These are phyloP conservation scores for Ophiostoma tasmaniense DNA, from an alignment of 2,329 filamentous ascomycete genomes.

Conservation along the genomic window DNA sequence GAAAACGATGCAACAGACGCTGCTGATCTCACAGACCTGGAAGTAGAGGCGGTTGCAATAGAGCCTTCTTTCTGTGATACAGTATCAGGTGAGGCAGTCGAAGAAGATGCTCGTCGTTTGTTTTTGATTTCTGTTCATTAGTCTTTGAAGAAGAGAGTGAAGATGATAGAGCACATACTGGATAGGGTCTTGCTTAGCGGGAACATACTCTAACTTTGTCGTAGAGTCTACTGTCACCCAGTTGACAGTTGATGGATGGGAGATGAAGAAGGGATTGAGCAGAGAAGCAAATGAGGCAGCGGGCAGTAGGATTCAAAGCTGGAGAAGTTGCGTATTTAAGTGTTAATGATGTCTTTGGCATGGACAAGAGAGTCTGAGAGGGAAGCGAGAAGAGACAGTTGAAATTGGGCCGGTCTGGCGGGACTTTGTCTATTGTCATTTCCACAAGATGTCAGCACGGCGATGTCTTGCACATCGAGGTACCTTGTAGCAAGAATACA, in stretches of 20 bases:
- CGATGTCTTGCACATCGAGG: not conserved
- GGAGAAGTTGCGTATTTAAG: not conserved
- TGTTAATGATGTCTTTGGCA: not conserved
- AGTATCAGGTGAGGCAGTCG: not conserved
- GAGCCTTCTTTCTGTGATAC: not conserved
- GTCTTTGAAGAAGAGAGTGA: not conserved
- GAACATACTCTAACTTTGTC: conserved; percentile 10
- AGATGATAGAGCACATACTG: not conserved
- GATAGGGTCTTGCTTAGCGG: conserved; percentile 17
- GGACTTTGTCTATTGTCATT: not conserved
- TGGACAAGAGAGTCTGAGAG: not conserved
- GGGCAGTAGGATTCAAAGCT: not conserved
- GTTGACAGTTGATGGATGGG: not conserved
- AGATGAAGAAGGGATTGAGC: not conserved
- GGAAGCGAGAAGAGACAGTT: not conserved
- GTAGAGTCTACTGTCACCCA: too few relatives aligned
- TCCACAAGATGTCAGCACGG: not conserved
- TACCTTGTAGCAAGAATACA: not conserved
- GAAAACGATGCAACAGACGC: not conserved
- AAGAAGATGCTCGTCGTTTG: conserved; percentile 35
- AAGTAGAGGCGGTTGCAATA: not conserved
- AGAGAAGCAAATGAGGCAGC: not conserved
- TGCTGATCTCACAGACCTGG: not conserved
- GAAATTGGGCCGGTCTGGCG: not conserved
- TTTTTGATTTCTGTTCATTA: conserved; percentile 13